Evolutionary conservation across 116 monocot genomes (phyloP), one percentile per base, ranked within the genome.

Genomic region (Zostera marina): DNA sequence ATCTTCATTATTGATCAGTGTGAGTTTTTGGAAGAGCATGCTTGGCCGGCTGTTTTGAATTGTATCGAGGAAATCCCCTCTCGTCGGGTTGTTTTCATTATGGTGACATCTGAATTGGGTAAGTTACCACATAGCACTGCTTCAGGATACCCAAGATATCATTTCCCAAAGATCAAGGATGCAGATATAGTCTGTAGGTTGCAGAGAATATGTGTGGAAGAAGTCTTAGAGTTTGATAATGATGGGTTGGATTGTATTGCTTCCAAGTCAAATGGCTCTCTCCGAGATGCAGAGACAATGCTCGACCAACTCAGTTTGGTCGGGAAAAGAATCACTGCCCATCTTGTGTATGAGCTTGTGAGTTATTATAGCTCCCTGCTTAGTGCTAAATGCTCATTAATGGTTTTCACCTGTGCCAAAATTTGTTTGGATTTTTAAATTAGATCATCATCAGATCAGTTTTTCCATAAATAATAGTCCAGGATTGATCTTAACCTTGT

Each of bases 1-100:
- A 72, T 94, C 26, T 88, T 79, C 55, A 88, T 94, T 26, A 72
- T 94, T 53, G 94, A 94, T 13, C 85, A 94, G 67, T 94, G 94
- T 56, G 81, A 94, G 58, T 66, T 51, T 59, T 65, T 94, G 58
- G 52, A 43, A 59, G 72, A 43, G 13, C 84, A 82, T 59, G 76
- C 85, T 54, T 94, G 84, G 94, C 65, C 66, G 57, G 62, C 75
- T 16, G 85, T 94, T 62, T 72, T 85, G 26, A 85, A 73, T 40
- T 75, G 70, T 65, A 65, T 85, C 32, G 78, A 81, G 25, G 74
- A 82, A 42, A 48, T 61, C 45, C 64, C 78, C 8, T 32, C 32
- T 32, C 68, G 67, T 10, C 79, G 72, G 63, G 57, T 56, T 23
- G 68, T 88, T 14, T 88, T 85, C 68, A 62, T 94, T 20, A 82